Evolutionary conservation across 257 asterid species (phyloP), one percentile per base, ranked within the genome.

Genomic region (Haberlea rhodopensis): DNA sequence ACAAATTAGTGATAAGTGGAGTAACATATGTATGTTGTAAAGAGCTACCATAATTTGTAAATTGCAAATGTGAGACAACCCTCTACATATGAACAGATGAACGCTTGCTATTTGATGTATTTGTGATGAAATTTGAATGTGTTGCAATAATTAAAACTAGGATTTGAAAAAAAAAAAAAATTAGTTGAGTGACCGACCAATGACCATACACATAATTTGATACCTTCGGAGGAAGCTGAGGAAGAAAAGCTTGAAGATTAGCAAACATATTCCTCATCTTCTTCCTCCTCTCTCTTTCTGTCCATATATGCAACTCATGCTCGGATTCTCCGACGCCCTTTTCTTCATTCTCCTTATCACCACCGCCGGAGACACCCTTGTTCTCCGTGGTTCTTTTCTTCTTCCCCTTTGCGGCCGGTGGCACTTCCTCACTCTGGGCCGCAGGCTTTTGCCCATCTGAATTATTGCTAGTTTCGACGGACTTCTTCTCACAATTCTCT

Each of bases 161-260:
- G n/a, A n/a, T n/a, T n/a, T n/a, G n/a, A n/a, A n/a, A n/a, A n/a
- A n/a, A n/a, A n/a, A n/a, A n/a, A n/a, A n/a, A n/a, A n/a, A n/a
- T n/a, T n/a, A n/a, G n/a, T n/a, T n/a, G n/a, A n/a, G n/a, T n/a
- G n/a, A n/a, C n/a, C n/a, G n/a, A n/a, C n/a, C n/a, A n/a, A n/a
- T n/a, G n/a, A n/a, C n/a, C n/a, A n/a, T n/a, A n/a, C n/a, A n/a
- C n/a, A n/a, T n/a, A n/a, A n/a, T 52, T 9, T 43, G 7, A 61
- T 74, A 91, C 98, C 96, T 85, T 91, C 0, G 84, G 76, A 28
- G 96, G 85, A 70, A 87, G 85, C 2, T 89, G 94, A 62, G 96
- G 95, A 49, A 91, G 88, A 81, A 91, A 75, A 71, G 82, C 81
- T 68, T 85, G 96, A 62, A 91, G 96, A 75, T 54, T 84, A 7